These are phyloP conservation scores for Clarkia xantiana DNA, from an alignment of 345 rosid species.

Conservation along the genomic window DNA sequence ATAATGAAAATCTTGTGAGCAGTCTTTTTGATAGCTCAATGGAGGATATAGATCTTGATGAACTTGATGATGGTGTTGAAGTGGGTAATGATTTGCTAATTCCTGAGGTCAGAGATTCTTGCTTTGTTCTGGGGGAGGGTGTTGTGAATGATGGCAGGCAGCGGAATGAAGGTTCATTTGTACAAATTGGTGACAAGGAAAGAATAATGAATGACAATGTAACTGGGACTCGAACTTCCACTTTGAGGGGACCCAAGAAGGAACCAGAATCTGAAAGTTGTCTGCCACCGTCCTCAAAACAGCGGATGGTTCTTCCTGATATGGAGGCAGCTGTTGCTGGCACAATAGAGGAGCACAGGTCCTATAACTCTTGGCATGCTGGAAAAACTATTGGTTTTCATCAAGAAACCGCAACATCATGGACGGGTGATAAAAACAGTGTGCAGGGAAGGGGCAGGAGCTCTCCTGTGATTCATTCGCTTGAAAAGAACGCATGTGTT, in stretches of 20 bases:
- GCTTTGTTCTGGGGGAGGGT: conserved; percentile 3
- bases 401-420: background rate
- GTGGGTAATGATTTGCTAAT: conserved; percentile 8
- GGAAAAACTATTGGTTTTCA: conserved; percentile 5
- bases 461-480: conserved; percentile 6
- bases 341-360: conserved; percentile 8
- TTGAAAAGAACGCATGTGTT: conserved; percentile 6
- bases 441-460: conserved; percentile 7
- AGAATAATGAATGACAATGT: conserved; percentile 7
- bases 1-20: conserved; percentile 9
- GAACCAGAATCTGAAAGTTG: conserved; percentile 8
- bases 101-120: conserved; percentile 5
- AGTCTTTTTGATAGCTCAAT: conserved; percentile 11
- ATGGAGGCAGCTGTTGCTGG: conserved; percentile 5
- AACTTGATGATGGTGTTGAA: conserved; percentile 6
- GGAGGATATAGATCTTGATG: conserved; percentile 7
- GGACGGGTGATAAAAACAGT: conserved; percentile 5
- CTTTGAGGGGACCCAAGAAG: background rate
- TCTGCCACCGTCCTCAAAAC: conserved; percentile 8
- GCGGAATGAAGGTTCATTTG: conserved; percentile 10
- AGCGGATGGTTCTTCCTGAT: conserved; percentile 4
- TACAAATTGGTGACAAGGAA: conserved; percentile 6
- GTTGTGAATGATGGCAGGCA: conserved; percentile 3
- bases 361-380: conserved; percentile 10
- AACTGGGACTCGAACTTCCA: conserved; percentile 9